phyloP scores from a whole-genome alignment of 129 eudicot species.

The Ambrosia trifida region DNA sequence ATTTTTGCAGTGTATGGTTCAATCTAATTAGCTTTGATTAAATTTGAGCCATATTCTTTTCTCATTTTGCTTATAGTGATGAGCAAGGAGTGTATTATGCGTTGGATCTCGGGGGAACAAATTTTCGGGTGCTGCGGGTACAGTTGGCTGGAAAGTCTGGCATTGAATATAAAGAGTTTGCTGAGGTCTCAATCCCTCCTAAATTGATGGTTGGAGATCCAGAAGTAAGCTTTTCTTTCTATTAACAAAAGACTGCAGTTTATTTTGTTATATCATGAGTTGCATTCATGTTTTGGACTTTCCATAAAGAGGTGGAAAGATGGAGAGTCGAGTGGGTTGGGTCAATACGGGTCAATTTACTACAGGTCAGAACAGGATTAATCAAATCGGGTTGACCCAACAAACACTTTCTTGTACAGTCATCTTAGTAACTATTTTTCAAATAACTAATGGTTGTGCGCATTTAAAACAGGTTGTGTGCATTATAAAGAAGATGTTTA shows the following conservation, averaged over 20 bases:
- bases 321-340: background rate
- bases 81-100: slow-evolving; percentile 90
- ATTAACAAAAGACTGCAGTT: background rate
- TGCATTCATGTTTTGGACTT: background rate
- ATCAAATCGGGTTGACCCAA: background rate
- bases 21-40: background rate
- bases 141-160: slow-evolving; percentile 66
- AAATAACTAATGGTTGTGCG: background rate
- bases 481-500: background rate
- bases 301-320: background rate
- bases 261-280: background rate
- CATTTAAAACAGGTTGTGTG: background rate
- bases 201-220: slow-evolving; percentile 82
- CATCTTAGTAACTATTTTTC: too few relatives aligned
- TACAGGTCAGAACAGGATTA: background rate
- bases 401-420: background rate
- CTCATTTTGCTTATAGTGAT: slow-evolving; percentile 42
- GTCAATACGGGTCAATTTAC: slow-evolving; percentile 5
- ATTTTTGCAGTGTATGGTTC: background rate
- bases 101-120: slow-evolving; percentile 96
- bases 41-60: slow-evolving; percentile 6
- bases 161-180: slow-evolving; percentile 63
- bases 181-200: slow-evolving; percentile 82
- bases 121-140: slow-evolving; percentile 82
- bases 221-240: slow-evolving; percentile 48